Evolutionary conservation across 1,139 yeast species (phyloP).

Genomic region (Candida tropicalis): DNA sequence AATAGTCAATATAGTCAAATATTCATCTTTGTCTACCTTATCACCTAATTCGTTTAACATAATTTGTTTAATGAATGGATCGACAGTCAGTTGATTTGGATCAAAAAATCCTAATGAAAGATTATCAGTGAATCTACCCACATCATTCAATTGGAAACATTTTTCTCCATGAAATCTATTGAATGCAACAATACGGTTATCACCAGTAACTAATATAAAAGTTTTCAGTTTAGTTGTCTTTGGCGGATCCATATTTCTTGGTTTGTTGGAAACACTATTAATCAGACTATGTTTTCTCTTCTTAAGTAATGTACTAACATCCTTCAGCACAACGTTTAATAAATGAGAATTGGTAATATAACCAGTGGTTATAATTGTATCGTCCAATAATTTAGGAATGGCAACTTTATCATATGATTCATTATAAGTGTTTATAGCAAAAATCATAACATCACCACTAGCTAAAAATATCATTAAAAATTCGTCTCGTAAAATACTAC

Average conservation of each 20-base stretch:
- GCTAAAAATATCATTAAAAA: constrained; percentile 54
- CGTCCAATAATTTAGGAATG: constrained; percentile 56
- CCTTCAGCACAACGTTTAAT: constrained; percentile 45
- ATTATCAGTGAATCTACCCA: constrained; percentile 58
- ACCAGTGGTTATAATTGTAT: constrained; percentile 70
- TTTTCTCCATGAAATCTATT: constrained; percentile 64
- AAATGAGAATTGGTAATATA: constrained; percentile 54
- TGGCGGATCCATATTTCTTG: constrained; percentile 19
- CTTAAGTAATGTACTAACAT: constrained; percentile 36
- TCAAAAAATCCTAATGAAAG: constrained; percentile 60
- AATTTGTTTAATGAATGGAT: constrained; percentile 74
- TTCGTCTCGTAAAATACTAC: constrained; percentile 54
- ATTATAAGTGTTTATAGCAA: constrained; percentile 44
- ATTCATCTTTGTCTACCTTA: constrained; percentile 51
- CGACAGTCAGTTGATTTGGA: constrained; percentile 62
- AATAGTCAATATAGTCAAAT: constrained; percentile 68
- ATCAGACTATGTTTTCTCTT: constrained; percentile 32
- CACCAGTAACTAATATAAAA: constrained; percentile 74
- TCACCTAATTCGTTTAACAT: constrained; percentile 71
- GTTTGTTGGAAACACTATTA: constrained; percentile 9
- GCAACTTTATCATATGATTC: constrained; percentile 38
- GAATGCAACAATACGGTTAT: constrained; percentile 69
- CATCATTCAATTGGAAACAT: constrained; percentile 64
- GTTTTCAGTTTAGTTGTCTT: constrained; percentile 45
- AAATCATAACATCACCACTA: constrained; percentile 58